Base-by-base conservation (phyloP, 2,329 filamentous ascomycete species). In the Botrytis tulipae region DNA sequence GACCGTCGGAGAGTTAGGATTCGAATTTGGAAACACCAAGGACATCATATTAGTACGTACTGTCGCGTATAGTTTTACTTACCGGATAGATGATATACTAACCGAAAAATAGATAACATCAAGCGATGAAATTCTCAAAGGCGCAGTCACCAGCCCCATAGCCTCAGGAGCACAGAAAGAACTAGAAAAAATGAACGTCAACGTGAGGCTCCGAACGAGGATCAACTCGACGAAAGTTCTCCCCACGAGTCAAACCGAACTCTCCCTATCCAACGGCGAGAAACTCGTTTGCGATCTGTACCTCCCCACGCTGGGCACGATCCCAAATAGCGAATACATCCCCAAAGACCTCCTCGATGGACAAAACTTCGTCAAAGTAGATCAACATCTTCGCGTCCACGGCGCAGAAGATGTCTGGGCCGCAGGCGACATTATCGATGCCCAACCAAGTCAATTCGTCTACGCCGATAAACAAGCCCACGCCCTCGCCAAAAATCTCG, bases 261-360 rank as follows among this genome's bases (percentile, higher is more conserved):
- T 90, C 32, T 78, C 79, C 54, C 82, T 90, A 12, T 81, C 81
- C 48, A 82, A 81, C 73, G 86, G 86, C 75, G 83, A 85, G 75
- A 85, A 80, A 68, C 77, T 89, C 74, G 76, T 81, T 12, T 87
- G 87, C 2, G 88, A 90, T 77, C 74, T 87, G n/a, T 88, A 88
- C 79, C 82, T 90, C 37, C 85, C 88, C 9, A 87, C 88, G 6
- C 84, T 86, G 77, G 89, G 89, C 46, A 80, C 89, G 59, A 78
- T 82, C 32, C 86, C 88, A 62, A 90, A 90, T 80, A 85, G 86
- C 8, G 84, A 85, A 59, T 90, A 84, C 79, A 76, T 90, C 7
- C 85, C 86, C 1, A 79, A 77, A 7, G 78, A 79, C 60, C 81
- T 86, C 74, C 82, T 89, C 9, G 84, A 83, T 32, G 82, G 84